These are phyloP conservation scores for Candida boidinii DNA, from an alignment of 805 yeast genomes.

Conservation along the genomic window DNA sequence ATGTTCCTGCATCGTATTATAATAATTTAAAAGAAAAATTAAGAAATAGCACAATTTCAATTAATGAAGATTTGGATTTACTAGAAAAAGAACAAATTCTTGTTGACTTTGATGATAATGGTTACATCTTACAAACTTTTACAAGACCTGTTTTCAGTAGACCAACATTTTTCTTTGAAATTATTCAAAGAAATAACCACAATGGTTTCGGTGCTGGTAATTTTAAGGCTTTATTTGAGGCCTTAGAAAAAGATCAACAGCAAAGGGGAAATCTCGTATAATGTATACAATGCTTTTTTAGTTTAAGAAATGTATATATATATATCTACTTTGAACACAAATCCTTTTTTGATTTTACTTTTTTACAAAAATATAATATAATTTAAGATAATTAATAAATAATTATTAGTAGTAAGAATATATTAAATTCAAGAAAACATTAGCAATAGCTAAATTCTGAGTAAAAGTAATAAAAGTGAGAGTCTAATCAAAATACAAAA, in stretches of 20 bases:
- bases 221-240: slow-evolving; percentile 72
- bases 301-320: too few species aligned
- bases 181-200: slow-evolving; percentile 72
- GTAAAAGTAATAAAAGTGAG: too few species aligned
- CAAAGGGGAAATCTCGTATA: slow-evolving; percentile 58
- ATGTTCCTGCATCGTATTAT: slow-evolving; percentile 53
- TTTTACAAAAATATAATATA: too few species aligned
- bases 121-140: slow-evolving; percentile 75
- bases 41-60: slow-evolving; percentile 31
- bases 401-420: too few species aligned
- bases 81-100: slow-evolving; percentile 46
- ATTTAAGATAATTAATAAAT: too few species aligned
- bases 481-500: too few species aligned
- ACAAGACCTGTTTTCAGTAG: slow-evolving; percentile 69
- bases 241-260: slow-evolving; percentile 70
- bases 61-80: slow-evolving; percentile 46
- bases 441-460: too few species aligned
- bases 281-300: too few species aligned
- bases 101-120: slow-evolving; percentile 68
- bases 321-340: too few species aligned
- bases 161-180: slow-evolving; percentile 76
- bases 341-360: too few species aligned
- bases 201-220: slow-evolving; percentile 89
- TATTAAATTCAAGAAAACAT: too few species aligned
- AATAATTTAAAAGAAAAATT: slow-evolving; percentile 28